A percentile compares a stretch with the other conserved stretches of the same genome.
Conservation (phyloP, 2,329 filamentous ascomycete species). For the Aspergillus fumigatus region DNA sequence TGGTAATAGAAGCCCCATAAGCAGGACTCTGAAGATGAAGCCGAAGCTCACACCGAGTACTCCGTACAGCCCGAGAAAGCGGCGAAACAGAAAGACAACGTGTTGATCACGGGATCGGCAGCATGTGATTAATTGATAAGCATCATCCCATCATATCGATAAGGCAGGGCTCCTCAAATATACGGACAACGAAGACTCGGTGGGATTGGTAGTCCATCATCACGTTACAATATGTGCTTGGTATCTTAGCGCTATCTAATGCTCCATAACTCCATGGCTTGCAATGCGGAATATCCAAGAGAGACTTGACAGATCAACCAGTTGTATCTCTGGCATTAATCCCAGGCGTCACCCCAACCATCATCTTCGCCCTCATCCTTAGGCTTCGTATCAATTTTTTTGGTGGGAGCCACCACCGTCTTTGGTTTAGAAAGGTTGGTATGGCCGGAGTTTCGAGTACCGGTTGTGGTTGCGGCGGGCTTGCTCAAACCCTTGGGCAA, state of each 20-base stretch:
- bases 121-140: constrained; percentile 4
- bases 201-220: not conserved
- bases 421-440: constrained; percentile 45
- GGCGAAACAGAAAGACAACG: constrained; percentile 3
- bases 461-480: constrained; percentile 34
- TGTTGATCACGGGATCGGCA: constrained; percentile 15
- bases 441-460: constrained; percentile 35
- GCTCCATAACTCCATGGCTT: constrained; percentile 1
- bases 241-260: constrained; percentile 1
- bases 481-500: constrained; percentile 82
- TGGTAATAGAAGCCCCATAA: not conserved
- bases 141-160: not conserved
- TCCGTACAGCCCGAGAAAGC: not conserved
- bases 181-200: not conserved
- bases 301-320: not conserved
- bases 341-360: constrained; percentile 48
- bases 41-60: not conserved
- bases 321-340: constrained; percentile 23
- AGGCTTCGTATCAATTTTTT: constrained; percentile 67
- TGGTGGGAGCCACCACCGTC: constrained; percentile 45
- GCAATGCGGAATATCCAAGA: not conserved
- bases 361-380: constrained; percentile 41
- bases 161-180: not conserved
- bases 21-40: not conserved
- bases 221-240: constrained; percentile 1